phyloP scores from a whole-genome alignment of 169 alveolate species.

The Amoebophrya sp. region DNA sequence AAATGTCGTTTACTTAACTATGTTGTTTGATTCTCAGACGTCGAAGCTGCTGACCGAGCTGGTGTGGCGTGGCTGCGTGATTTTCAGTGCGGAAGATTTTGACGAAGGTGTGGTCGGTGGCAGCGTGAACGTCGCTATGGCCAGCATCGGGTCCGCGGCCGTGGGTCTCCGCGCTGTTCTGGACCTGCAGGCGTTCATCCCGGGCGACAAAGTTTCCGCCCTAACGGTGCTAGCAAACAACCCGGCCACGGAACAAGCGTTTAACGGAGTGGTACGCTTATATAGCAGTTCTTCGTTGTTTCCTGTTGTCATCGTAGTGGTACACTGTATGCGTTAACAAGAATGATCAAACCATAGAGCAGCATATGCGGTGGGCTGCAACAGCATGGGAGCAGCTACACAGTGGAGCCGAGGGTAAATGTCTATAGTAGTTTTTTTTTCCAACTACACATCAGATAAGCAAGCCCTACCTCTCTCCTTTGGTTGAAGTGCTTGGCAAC shows the following conservation, averaged over 20 bases:
- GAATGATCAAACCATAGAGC: no score
- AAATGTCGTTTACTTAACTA: no score
- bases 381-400: no score
- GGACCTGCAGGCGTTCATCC: neutral
- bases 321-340: no score
- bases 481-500: neutral
- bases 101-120: neutral
- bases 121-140: neutral
- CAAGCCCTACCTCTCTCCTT: neutral
- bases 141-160: neutral
- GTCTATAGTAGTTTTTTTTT: no score
- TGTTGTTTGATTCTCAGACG: neutral
- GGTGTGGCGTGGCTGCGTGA: neutral
- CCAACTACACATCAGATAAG: neutral
- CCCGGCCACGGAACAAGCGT: neutral
- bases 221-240: neutral
- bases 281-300: no score
- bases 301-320: no score
- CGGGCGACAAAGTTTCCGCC: neutral
- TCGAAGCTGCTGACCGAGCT: neutral
- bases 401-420: no score
- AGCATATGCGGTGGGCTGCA: no score
- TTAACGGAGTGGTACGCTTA: neutral
- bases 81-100: neutral
- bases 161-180: neutral